Evolutionary conservation across 2,329 filamentous ascomycete genomes (phyloP), one percentile per base, ranked within the genome.

Genomic region (Didymella pinodella): DNA sequence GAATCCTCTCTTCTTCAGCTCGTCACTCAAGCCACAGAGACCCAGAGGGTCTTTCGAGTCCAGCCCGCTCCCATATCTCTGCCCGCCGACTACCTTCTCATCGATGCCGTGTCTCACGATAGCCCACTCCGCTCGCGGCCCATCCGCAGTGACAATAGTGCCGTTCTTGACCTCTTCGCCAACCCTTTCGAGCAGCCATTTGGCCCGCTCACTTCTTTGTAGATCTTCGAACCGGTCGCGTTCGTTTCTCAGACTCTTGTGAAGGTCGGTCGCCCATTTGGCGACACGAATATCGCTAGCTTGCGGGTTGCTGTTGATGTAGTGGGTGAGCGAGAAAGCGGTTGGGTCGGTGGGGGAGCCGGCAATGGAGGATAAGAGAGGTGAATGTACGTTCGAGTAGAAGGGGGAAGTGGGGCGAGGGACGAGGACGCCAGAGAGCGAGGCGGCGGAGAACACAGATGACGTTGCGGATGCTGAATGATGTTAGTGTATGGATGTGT

Each of bases 191-290:
- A 92, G 79, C 31, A 92, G 80, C 90, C 90, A 93, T 28, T 87
- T 80, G 3, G 88, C 87, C 34, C 89, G 80, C 72, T 93, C 87
- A 22, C 82, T 84, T 22, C 84, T 70, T 36, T 78, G 82, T 0
- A 91, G 78, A 7, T 84, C 80, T 61, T 90, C 87, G 61, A 88
- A 93, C 64, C 86, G 81, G 28, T 86, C 84, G n/a, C 88, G 85
- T 73, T 95, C 92, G 57, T 88, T 89, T 28, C 87, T 84, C 1
- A 95, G 80, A 69, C 89, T 92, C 55, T 87, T 86, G 72, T 96
- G 91, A 0, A 96, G 81, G 67, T 95, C 90, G 7, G 87, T 85
- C 0, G 92, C 92, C 92, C 92, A 96, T 70, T 90, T 90, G 1
- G 89, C 90, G 18, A 96, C 82, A 7, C 89, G 84, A n/a, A 94